Base-by-base conservation (phyloP, 2,329 filamentous ascomycete genomes). In the Fusarium anthophilum region DNA sequence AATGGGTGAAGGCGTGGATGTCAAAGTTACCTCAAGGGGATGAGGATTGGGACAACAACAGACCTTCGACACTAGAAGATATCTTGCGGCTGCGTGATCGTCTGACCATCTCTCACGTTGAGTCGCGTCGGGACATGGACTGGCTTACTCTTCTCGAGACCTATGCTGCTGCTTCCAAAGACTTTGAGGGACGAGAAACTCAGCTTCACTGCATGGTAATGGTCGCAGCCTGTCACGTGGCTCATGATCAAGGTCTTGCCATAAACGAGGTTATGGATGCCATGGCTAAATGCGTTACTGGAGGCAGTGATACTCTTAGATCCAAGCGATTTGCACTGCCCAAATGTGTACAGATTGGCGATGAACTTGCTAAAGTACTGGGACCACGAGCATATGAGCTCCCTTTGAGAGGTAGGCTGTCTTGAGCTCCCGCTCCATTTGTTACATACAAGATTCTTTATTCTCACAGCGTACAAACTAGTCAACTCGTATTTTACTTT, bases 401-500 rank as follows among this genome's bases (percentile, higher is more conserved):
- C 69, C 76, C 76, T 26, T 70, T 77, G 62, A 70, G 76, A 78
- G 76, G 76, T 77, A 75, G 56, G 63, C 55, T 56, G 69, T 56
- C 57, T 69, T 50, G 28, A 53, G 53, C 48, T 30, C 61, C 45
- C 50, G 44, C 44, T 38, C 28, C 45, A 39, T 44, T 43, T 47
- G n/a, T 66, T 24, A 20, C 20, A 59, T 56, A 63, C 73, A 64
- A 50, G 44, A 64, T 55, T 32, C 35, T 73, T 77, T 54, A 15
- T 70, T 48, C 67, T 70, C 60, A 70, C 53, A 53, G 41, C 47
- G 67, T 55, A 30, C 41, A 59, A 63, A 41, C 38, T 43, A 77
- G 76, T 77, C 35, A 77, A 76, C 65, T 76, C 76, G 13, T 77
- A 77, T 59, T 77, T 77, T 47, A 77, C 76, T 26, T 77, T 77